Base-by-base conservation (phyloP, 257 asterid genomes). In the Nicotiana obtusifolia region DNA sequence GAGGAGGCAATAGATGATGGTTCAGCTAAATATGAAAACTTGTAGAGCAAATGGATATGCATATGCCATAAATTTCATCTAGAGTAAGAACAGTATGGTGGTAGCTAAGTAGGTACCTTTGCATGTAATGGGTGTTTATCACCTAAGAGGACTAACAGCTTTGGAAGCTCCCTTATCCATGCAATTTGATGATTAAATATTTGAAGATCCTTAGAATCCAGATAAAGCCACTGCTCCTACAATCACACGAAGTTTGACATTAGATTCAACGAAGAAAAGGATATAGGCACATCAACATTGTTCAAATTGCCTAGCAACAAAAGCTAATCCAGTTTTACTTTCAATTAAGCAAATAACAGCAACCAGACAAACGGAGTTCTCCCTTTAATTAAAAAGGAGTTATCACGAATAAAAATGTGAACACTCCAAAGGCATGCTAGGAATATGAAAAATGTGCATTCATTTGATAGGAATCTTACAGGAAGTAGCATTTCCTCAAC, bases 81-180 rank as follows among this genome's bases (percentile, higher is more conserved):
- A 22, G 26, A 64, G 77, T 4, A 64, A 64, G 61, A 53, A 20
- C 41, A 64, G 61, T 64, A 44, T 24, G 78, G 78, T 24, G 44
- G 78, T 77, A 84, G 76, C 81, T 82, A 83, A 80, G 78, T 76
- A 87, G 49, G 80, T 85, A 95, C 99, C 99, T 94, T 89, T 67
- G 97, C 85, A 83, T 88, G 86, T 68, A 62, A 59, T 54, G 94
- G 95, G 57, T 77, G 88, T 84, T 90, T 91, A 84, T 89, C 88
- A 84, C 89, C 97, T 86, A 95, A 86, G 53, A 78, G 86, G 65
- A 90, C 66, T 64, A 95, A 91, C 89, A 94, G 84, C 10, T 90
- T 83, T 80, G 98, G 97, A 85, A 95, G 93, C 85, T 88, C 89
- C 66, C 84, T 88, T 61, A 93, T 86, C 99, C 98, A 95, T 33